A percentile compares a stretch with the other conserved stretches of the same genome.
Conservation (phyloP, 1,284 basidiomycete genomes). For the Apiotrichum brassicae region DNA sequence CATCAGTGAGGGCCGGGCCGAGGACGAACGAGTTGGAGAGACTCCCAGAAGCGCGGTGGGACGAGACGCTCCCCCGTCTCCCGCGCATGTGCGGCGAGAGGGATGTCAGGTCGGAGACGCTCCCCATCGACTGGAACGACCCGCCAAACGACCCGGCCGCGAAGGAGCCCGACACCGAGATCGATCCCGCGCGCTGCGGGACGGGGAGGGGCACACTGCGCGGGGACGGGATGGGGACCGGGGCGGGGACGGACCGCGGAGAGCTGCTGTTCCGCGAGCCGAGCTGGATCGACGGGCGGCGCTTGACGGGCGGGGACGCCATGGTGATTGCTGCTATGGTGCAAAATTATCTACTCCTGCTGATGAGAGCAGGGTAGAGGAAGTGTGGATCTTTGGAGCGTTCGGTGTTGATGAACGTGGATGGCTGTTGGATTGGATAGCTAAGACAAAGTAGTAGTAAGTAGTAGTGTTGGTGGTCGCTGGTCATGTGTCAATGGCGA, state of each 20-base stretch:
- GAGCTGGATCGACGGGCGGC: constrained; percentile 16
- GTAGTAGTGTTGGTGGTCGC: no score
- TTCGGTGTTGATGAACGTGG: no score
- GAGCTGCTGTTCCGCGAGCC: constrained; percentile 3
- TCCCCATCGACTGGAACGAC: constrained; percentile 14
- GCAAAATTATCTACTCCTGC: no score
- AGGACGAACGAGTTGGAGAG: constrained; percentile 15
- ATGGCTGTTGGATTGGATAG: no score
- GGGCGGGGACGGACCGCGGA: constrained; percentile 3
- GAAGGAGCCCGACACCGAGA: constrained; percentile 6
- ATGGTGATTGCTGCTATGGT: no score
- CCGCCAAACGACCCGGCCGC: background rate
- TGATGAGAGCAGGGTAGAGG: no score
- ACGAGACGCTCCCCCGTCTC: no score
- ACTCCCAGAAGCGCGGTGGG: constrained; percentile 4
- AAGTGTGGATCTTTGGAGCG: no score
- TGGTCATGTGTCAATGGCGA: no score
- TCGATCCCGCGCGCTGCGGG: constrained; percentile 24
- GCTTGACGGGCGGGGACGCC: no score
- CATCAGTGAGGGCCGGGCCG: constrained; percentile 10
- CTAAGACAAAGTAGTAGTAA: no score
- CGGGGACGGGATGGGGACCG: constrained; percentile 15
- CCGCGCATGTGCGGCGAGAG: constrained; percentile 7
- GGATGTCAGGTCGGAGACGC: constrained; percentile 13
- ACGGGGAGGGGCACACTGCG: constrained; percentile 21